Conservation (phyloP, 495 filamentous ascomycete species). For the Trypethelium eluteriae region DNA sequence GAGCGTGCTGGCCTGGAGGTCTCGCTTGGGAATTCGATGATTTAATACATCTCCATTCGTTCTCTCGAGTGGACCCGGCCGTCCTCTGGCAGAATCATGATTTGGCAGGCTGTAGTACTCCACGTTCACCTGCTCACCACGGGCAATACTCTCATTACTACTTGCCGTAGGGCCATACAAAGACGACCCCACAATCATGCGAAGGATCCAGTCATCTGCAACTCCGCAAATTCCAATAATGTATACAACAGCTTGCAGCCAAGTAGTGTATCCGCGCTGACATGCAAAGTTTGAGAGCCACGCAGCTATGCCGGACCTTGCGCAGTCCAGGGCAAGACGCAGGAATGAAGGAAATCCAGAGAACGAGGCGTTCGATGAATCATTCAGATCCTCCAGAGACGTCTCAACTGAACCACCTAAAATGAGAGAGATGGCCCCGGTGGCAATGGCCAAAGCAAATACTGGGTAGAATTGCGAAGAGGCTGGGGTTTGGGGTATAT, state of each 20-base stretch:
- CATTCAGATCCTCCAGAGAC: not conserved
- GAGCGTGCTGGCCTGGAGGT: not conserved
- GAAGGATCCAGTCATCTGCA: not conserved
- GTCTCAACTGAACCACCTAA: not conserved
- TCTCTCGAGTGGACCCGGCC: not conserved
- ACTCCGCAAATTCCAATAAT: not conserved
- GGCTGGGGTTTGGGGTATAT: not conserved
- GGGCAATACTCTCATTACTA: not conserved
- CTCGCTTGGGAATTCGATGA: not conserved
- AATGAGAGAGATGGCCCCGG: not conserved
- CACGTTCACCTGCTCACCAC: not conserved
- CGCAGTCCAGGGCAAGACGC: not conserved
- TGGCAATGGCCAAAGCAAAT: not conserved
- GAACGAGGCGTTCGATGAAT: not conserved
- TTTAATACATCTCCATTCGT: not conserved
- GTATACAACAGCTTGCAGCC: not conserved
- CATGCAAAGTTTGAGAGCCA: not conserved
- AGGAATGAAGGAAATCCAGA: not conserved
- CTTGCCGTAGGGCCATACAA: not conserved
- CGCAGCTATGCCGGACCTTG: not conserved
- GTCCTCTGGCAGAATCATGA: not conserved
- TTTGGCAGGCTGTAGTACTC: not conserved
- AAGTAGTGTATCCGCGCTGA: conserved; percentile 3
- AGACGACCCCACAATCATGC: not conserved
- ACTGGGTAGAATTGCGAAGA: not conserved